These are phyloP conservation scores for Ajuga chamaepitys DNA, from an alignment of 257 asterid genomes.

Conservation along the genomic window DNA sequence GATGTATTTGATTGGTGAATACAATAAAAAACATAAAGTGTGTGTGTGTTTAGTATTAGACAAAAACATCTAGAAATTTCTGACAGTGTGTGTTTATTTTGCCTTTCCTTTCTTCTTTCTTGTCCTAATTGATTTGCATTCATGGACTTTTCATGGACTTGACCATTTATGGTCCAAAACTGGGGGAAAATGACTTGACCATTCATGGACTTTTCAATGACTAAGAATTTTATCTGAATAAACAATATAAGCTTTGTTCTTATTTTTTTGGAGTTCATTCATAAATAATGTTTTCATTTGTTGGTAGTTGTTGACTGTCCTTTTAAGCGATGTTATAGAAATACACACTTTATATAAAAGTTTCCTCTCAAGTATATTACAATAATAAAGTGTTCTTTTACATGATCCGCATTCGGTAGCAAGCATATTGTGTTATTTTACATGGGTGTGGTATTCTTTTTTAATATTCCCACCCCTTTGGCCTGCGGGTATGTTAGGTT, in stretches of 20 bases:
- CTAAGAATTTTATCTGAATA: slow-evolving; percentile 33
- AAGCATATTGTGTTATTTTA: neutral
- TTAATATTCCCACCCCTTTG: too few relatives aligned
- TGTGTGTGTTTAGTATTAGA: too few relatives aligned
- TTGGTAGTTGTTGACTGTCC: too few relatives aligned
- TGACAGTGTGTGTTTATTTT: too few relatives aligned
- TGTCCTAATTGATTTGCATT: too few relatives aligned
- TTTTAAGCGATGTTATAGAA: too few relatives aligned
- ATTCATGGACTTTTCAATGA: slow-evolving; percentile 72
- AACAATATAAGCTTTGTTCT: neutral
- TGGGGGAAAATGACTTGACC: slow-evolving; percentile 72
- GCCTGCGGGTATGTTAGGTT: too few relatives aligned
- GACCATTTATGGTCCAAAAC: slow-evolving; percentile 93
- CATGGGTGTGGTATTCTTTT: neutral
- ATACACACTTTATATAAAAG: neutral
- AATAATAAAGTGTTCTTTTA: neutral
- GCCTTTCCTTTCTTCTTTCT: too few relatives aligned
- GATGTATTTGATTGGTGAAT: too few relatives aligned
- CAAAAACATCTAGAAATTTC: too few relatives aligned
- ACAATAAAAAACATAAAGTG: too few relatives aligned
- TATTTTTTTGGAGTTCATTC: neutral
- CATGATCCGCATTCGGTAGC: neutral
- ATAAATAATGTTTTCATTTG: neutral
- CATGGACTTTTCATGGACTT: too few relatives aligned
- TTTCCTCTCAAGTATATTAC: neutral